Base-by-base conservation (phyloP, 1,284 basidiomycete species). In the Mrakiaceae sp. region DNA sequence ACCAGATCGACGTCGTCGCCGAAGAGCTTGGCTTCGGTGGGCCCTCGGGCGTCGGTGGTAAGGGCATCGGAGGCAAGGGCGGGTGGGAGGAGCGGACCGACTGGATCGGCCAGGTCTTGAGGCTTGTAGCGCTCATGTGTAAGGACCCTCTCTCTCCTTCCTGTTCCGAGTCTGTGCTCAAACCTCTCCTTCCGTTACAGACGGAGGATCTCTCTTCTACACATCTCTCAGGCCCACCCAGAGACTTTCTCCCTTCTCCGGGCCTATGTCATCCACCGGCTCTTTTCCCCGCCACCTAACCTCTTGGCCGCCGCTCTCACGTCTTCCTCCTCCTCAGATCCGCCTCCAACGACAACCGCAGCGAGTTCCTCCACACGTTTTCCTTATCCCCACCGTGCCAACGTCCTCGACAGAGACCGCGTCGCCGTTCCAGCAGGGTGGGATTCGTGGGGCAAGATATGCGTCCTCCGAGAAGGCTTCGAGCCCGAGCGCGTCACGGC, bases 361-460 rank as follows among this genome's bases (percentile, higher is more conserved):
- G 27, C 84, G 81, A 39, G 27, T 27, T 78, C 78, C 53, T 82
- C 84, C 54, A 87, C 88, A 68, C 83, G 86, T 0, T 96, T 96
- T 76, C 86, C 89, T 0, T 98, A 97, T 76, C 77, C 81, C 3
- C 83, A 90, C 66, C 87, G 87, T 67, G 87, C 95, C 0, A 97
- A 96, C 72, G 88, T 90, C 0, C 80, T 98, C 42, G 95, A 98
- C 73, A 83, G 93, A 46, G 93, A 97, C 71, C 86, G 84, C 7
- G 87, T 98, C 58, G 82, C 96, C 58, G 86, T 98, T 0, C 96
- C 95, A 1, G 82, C 88, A 1, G 96, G 95, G 2, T 98, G 95
- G 96, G 95, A 98, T 74, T 90, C 87, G 68, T 97, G 90, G 88
- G 93, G 92, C 3, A 98, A 98, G 80, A 97, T 98, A 68, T 81